phyloP scores from a whole-genome alignment of 257 asterid species.

The Oldenlandia corymbosa region DNA sequence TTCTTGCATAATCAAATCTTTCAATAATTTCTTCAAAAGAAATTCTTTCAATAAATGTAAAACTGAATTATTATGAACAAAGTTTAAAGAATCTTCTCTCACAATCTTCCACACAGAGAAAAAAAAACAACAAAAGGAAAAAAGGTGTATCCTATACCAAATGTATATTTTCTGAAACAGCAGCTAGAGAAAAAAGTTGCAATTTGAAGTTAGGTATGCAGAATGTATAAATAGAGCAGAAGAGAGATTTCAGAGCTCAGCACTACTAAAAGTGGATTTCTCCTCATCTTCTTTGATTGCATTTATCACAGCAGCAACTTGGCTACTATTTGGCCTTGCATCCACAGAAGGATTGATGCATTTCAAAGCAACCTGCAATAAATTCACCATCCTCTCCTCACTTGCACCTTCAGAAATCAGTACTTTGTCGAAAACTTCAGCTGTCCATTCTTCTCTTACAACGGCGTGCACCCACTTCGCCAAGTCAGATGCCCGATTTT shows the following conservation, averaged over 20 bases:
- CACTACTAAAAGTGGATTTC: constrained; percentile 21
- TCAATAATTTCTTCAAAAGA: too few species aligned
- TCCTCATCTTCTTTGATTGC: constrained; percentile 51
- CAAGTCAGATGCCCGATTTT: constrained; percentile 46
- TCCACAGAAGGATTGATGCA: constrained; percentile 40
- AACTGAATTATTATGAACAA: too few species aligned
- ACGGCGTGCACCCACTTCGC: constrained; percentile 65
- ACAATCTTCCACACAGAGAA: too few species aligned
- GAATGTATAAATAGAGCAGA: too few species aligned
- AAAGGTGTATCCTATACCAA: too few species aligned
- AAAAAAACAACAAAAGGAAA: too few species aligned
- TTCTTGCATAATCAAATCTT: too few species aligned
- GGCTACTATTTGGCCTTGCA: constrained; percentile 45
- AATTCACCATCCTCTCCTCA: constrained; percentile 56
- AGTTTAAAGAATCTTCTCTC: too few species aligned
- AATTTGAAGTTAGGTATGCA: too few species aligned
- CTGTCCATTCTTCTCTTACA: constrained; percentile 73
- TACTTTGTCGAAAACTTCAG: constrained; percentile 55
- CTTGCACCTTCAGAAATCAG: constrained; percentile 46
- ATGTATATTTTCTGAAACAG: too few species aligned
- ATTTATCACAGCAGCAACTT: constrained; percentile 44
- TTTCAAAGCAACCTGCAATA: constrained; percentile 63
- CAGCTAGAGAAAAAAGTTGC: too few species aligned
- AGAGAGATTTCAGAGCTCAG: constrained; percentile 19
- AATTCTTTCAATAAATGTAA: too few species aligned